phyloP scores from a whole-genome alignment of 2,329 filamentous ascomycete genomes.

The Aspergillus arachidicola region DNA sequence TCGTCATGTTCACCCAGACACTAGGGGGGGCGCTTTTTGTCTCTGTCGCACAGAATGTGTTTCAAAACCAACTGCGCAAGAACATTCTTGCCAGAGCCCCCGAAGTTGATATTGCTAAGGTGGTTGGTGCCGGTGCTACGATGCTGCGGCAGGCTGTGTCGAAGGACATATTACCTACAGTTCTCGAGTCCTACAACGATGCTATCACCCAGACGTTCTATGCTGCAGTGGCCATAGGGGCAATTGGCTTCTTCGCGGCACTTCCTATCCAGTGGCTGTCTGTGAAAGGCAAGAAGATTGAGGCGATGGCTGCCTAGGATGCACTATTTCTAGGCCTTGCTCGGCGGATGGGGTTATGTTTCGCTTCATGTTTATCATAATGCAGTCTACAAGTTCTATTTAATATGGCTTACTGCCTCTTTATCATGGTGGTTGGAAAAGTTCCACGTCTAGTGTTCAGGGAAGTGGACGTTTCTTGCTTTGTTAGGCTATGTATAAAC shows the following conservation, averaged over 20 bases:
- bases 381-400: not conserved
- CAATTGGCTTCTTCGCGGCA: slow-evolving; percentile 36
- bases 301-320: slow-evolving; percentile 18
- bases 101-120: slow-evolving; percentile 25
- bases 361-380: not conserved
- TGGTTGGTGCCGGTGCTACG: slow-evolving; percentile 42
- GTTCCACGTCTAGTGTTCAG: not conserved
- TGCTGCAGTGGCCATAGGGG: slow-evolving; percentile 40
- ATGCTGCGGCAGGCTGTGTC: slow-evolving; percentile 35
- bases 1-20: slow-evolving; percentile 41
- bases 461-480: not conserved
- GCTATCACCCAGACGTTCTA: slow-evolving; percentile 44
- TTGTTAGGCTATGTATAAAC: not conserved
- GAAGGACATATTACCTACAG: slow-evolving; percentile 27
- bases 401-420: not conserved
- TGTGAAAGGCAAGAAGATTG: slow-evolving; percentile 40
- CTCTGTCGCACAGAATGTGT: slow-evolving; percentile 41
- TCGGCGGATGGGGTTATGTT: not conserved
- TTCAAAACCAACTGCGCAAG: slow-evolving; percentile 37
- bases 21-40: slow-evolving; percentile 34
- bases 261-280: slow-evolving; percentile 45
- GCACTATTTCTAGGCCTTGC: not conserved
- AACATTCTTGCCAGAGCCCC: slow-evolving; percentile 31
- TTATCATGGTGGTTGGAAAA: not conserved
- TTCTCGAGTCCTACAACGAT: slow-evolving; percentile 40